Percentiles rank a stretch among this genome's conserved stretches.
These are phyloP conservation scores for Candida sp. DNA, from an alignment of 1,139 yeast species.

Conservation along the genomic window DNA sequence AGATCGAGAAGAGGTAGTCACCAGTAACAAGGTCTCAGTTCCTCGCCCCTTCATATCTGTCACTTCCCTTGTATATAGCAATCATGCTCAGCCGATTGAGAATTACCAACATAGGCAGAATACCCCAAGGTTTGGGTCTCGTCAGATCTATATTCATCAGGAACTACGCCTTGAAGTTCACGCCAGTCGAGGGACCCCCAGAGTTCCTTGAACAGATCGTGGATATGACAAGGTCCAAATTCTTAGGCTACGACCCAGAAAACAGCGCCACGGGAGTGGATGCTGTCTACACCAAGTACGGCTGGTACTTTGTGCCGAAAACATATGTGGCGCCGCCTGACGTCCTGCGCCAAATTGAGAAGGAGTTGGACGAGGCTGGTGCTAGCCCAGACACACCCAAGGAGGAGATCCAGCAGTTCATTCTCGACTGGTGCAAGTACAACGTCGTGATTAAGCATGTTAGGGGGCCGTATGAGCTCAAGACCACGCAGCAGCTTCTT, in stretches of 20 bases:
- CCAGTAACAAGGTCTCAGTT: too few species aligned
- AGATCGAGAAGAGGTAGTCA: too few species aligned
- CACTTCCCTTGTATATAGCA: too few species aligned
- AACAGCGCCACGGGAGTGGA: conserved; percentile 19
- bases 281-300: conserved; percentile 28
- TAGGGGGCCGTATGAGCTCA: too few species aligned
- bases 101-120: neutral
- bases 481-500: too few species aligned
- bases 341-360: conserved; percentile 15
- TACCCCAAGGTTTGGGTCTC: neutral
- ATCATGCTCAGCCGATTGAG: neutral
- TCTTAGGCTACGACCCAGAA: conserved; percentile 2
- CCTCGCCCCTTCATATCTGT: too few species aligned
- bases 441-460: neutral
- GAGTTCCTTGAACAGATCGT: neutral
- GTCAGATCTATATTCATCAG: neutral
- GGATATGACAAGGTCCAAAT: neutral
- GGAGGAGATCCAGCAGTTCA: conserved; percentile 5
- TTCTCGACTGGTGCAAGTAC: conserved; percentile 6
- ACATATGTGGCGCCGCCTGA: too few species aligned
- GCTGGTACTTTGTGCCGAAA: conserved; percentile 37
- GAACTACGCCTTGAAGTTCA: neutral
- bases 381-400: conserved; percentile 6
- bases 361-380: neutral
- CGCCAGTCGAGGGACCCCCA: neutral